These are phyloP conservation scores for Ophiocordyceps unilateralis DNA, from an alignment of 2,329 filamentous ascomycete species.

Conservation along the genomic window DNA sequence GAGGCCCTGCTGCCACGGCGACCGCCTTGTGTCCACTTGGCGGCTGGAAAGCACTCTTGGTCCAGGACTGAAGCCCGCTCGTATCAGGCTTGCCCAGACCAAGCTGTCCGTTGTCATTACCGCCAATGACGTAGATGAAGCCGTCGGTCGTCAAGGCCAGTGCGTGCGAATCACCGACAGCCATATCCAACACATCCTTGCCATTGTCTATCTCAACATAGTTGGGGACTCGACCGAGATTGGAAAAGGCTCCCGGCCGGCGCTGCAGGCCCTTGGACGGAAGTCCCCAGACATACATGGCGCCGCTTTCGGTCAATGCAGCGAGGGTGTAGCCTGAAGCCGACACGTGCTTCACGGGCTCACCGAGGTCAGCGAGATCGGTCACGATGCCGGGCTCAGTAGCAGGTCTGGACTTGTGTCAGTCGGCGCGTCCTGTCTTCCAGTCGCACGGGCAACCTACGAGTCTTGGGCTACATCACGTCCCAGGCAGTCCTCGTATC, in stretches of 20 bases:
- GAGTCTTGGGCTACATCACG: constrained; percentile 22
- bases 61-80: constrained; percentile 16
- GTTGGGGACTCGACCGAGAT: constrained; percentile 16
- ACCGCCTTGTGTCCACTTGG: constrained; percentile 12
- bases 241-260: constrained; percentile 15
- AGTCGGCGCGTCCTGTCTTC: neutral
- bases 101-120: constrained; percentile 41
- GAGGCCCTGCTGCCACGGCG: constrained; percentile 30
- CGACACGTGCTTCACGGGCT: constrained; percentile 34
- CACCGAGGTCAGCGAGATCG: constrained; percentile 31
- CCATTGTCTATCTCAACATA: constrained; percentile 28
- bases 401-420: constrained; percentile 21
- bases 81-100: constrained; percentile 19
- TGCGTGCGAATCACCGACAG: constrained; percentile 41
- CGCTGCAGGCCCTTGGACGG: constrained; percentile 8
- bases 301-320: constrained; percentile 37
- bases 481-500: constrained; percentile 39
- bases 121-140: constrained; percentile 36
- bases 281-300: constrained; percentile 45
- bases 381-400: constrained; percentile 25
- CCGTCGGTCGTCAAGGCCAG: constrained; percentile 32
- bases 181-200: constrained; percentile 37
- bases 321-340: constrained; percentile 39
- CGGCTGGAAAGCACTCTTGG: constrained; percentile 13
- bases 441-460: constrained; percentile 10